These are phyloP conservation scores for Circinella umbellata DNA, from an alignment of 371 early-diverging fungal genomes.

Conservation along the genomic window DNA sequence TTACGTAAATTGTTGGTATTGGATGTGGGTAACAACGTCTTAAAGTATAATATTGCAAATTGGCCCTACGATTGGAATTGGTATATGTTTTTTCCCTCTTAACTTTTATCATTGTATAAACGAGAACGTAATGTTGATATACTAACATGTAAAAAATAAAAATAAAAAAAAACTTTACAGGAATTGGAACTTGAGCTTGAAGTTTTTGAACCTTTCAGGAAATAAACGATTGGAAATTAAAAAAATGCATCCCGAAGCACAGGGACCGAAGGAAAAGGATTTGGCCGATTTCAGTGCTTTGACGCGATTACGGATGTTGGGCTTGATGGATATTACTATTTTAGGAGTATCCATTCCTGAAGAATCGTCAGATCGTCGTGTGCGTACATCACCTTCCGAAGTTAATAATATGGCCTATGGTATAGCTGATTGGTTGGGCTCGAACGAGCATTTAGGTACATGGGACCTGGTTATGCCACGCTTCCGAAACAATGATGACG, in stretches of 20 bases:
- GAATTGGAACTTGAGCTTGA: constrained; percentile 91
- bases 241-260: constrained; percentile 57
- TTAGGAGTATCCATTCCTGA: constrained; percentile 82
- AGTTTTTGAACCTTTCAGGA: constrained; percentile 90
- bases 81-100: constrained; percentile 39
- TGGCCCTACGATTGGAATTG: constrained; percentile 98
- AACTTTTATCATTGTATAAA: background rate
- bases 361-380: constrained; percentile 79
- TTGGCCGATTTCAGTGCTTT: constrained; percentile 81
- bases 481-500: constrained; percentile 82
- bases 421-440: constrained; percentile 85
- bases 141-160: background rate
- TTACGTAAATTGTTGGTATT: constrained; percentile 73
- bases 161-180: constrained; percentile 24
- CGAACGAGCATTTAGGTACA: constrained; percentile 63
- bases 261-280: constrained; percentile 56
- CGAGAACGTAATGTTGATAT: no score
- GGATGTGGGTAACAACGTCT: constrained; percentile 86
- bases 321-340: constrained; percentile 89
- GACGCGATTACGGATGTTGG: constrained; percentile 76
- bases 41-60: constrained; percentile 93
- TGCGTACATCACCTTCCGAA: constrained; percentile 84
- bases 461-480: constrained; percentile 87
- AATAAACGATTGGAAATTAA: constrained; percentile 90
- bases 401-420: constrained; percentile 86